Evolutionary conservation across 2,329 filamentous ascomycete species (phyloP), one percentile per base, ranked within the genome.

Genomic region (Cryphonectria parasitica): DNA sequence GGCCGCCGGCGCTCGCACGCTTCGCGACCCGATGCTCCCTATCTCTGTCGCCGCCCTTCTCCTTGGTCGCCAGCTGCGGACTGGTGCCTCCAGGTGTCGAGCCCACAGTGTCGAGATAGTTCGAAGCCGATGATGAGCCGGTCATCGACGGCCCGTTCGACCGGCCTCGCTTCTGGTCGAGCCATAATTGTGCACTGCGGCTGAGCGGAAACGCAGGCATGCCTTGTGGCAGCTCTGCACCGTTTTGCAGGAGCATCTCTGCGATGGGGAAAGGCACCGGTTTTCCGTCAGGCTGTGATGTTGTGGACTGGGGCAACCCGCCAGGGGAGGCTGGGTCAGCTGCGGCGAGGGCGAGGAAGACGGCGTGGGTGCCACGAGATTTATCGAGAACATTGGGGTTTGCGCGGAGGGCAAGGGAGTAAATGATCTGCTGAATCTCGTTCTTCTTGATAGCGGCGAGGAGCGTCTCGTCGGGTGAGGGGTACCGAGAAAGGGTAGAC

Each of bases 361-460:
- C 88, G 0, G 92, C 90, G 78, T 97, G 95, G 0, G 95, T 98
- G 58, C 92, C 92, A 68, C 96, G 89, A 54, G 94, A 96, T 74
- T 91, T 93, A 79, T 99, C 96, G 6, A 90, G 85, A 3, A 91
- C 88, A 77, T 99, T 99, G 19, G 95, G 93, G 77, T 95, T 97
- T 19, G 93, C 96, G 72, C 88, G 88, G 43, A 98, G 86, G 1
- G 96, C 94, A 63, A 99, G 86, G 3, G 93, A 95, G 77, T 98
- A 97, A 36, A 99, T 88, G 34, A 98, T 94, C 74, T 94, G 92
- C 77, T 96, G 92, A 69, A 99, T 93, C 78, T 99, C 95, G 79
- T 98, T 98, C 81, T 91, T 94, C 85, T 98, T 99, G 79, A 98
- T 95, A 13, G 93, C 95, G 6, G 95, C 94, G 54, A 99, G 84